Conservation (phyloP, 1,284 basidiomycete genomes). For the Caloboletus firmus region DNA sequence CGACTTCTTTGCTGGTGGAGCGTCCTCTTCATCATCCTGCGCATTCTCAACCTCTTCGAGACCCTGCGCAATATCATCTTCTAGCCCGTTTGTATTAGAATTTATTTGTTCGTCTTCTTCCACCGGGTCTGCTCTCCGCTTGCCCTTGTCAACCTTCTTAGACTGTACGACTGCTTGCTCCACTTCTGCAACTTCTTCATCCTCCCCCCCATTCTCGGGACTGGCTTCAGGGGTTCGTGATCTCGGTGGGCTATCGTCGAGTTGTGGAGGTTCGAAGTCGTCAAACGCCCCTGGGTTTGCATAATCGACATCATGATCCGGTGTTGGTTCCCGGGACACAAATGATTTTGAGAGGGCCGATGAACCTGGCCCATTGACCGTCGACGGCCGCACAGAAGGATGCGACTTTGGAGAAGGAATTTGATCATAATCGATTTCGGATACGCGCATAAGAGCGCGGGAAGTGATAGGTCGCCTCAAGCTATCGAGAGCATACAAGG, state of each 20-base stretch:
- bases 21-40: slow-evolving; percentile 38
- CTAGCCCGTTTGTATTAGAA: slow-evolving; percentile 42
- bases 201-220: slow-evolving; percentile 48
- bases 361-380: slow-evolving; percentile 42
- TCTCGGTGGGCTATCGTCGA: slow-evolving; percentile 36
- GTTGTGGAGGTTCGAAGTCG: slow-evolving; percentile 39
- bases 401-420: slow-evolving; percentile 63
- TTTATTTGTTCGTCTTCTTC: slow-evolving; percentile 33
- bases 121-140: slow-evolving; percentile 32
- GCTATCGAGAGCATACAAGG: slow-evolving; percentile 46
- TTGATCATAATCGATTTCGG: slow-evolving; percentile 62
- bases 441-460: slow-evolving; percentile 51
- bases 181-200: slow-evolving; percentile 34
- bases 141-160: slow-evolving; percentile 39
- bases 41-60: slow-evolving; percentile 45
- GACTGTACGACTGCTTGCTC: slow-evolving; percentile 34
- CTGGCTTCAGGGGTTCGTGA: slow-evolving; percentile 39
- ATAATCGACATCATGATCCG: slow-evolving; percentile 30
- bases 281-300: slow-evolving; percentile 19
- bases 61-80: slow-evolving; percentile 57
- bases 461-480: slow-evolving; percentile 49
- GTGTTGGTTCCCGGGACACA: slow-evolving; percentile 31
- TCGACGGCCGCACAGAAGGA: slow-evolving; percentile 38
- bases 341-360: slow-evolving; percentile 47
- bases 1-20: slow-evolving; percentile 33